A percentile compares a stretch with the other conserved stretches of the same genome.
phyloP scores from a whole-genome alignment of 768 basidiomycete genomes.

The Chalciporus sphaerocephalus region DNA sequence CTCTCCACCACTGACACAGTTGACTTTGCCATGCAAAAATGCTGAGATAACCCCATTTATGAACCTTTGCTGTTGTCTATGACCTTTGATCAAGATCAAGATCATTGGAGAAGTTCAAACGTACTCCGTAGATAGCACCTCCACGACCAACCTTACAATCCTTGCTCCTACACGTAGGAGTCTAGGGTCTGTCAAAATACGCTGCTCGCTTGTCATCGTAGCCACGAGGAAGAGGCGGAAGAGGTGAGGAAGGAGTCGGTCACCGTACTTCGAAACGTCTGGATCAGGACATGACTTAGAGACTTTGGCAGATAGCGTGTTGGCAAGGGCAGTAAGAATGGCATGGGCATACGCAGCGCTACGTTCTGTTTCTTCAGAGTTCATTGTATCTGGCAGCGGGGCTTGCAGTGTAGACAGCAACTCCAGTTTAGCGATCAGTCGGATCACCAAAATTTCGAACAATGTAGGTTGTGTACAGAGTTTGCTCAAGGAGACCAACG shows the following conservation, averaged over 20 bases:
- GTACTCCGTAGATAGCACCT: constrained; percentile 60
- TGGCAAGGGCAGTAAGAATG: constrained; percentile 64
- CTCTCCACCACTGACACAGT: constrained; percentile 51
- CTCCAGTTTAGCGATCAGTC: constrained; percentile 74
- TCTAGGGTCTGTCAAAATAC: constrained; percentile 36
- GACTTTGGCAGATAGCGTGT: constrained; percentile 54
- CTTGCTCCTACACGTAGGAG: constrained; percentile 45
- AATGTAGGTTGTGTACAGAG: constrained; percentile 72
- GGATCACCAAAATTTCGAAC: constrained; percentile 81
- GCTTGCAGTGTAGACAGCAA: constrained; percentile 34
- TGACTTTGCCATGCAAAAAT: constrained; percentile 44
- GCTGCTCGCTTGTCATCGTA: constrained; percentile 25
- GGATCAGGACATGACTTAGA: constrained; percentile 43
- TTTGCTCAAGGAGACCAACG: constrained; percentile 61
- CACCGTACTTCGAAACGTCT: constrained; percentile 79
- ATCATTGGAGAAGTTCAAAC: constrained; percentile 29
- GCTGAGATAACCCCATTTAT: constrained; percentile 35
- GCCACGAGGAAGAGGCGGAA: constrained; percentile 59
- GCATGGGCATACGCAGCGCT: constrained; percentile 83
- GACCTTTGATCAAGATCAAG: constrained; percentile 3
- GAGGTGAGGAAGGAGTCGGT: constrained; percentile 66
- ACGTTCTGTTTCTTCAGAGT: constrained; percentile 48
- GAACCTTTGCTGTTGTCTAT: constrained; percentile 60
- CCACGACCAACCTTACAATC: constrained; percentile 64
- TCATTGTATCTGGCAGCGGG: background rate